These are phyloP conservation scores for Ophiostoma himal-ulmi DNA, from an alignment of 2,329 filamentous ascomycete genomes.

Conservation along the genomic window DNA sequence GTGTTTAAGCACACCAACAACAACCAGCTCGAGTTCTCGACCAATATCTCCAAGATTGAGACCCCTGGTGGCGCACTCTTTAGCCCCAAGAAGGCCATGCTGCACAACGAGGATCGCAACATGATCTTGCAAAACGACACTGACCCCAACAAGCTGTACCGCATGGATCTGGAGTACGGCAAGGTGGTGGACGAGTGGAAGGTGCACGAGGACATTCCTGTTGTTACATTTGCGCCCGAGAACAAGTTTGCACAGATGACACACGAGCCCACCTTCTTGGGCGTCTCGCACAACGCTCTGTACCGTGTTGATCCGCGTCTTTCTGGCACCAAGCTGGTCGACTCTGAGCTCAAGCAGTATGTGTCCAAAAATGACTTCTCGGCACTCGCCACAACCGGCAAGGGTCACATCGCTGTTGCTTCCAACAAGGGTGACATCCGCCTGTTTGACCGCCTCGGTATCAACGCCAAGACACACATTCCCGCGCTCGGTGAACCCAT, in stretches of 20 bases:
- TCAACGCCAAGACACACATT: conserved; percentile 96
- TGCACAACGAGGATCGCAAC: conserved; percentile 83
- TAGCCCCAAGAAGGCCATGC: conserved; percentile 93
- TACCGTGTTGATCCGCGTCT: conserved; percentile 92
- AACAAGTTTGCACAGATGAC: conserved; percentile 99
- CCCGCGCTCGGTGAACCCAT: conserved; percentile 93
- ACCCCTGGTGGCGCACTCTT: conserved; percentile 83
- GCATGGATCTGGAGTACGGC: conserved; percentile 96
- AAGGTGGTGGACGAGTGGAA: conserved; percentile 99
- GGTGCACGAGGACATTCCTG: conserved; percentile 89
- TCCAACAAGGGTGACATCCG: conserved; percentile 97
- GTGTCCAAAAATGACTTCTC: conserved; percentile 96
- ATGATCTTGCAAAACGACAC: conserved; percentile 79
- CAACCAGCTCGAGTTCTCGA: conserved; percentile 91
- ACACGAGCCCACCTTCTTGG: conserved; percentile 87
- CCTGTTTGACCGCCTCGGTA: conserved; percentile 90
- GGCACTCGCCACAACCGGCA: conserved; percentile 85
- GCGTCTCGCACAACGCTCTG: conserved; percentile 84
- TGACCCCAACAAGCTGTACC: conserved; percentile 86
- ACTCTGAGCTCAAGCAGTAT: conserved; percentile 91
- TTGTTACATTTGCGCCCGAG: conserved; percentile 87
- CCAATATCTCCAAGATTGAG: conserved; percentile 92
- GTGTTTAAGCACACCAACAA: conserved; percentile 95
- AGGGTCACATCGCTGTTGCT: conserved; percentile 93
- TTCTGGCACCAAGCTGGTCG: conserved; percentile 85